phyloP scores from a whole-genome alignment of 2,329 filamentous ascomycete species.

The Juglanconis oblonga region DNA sequence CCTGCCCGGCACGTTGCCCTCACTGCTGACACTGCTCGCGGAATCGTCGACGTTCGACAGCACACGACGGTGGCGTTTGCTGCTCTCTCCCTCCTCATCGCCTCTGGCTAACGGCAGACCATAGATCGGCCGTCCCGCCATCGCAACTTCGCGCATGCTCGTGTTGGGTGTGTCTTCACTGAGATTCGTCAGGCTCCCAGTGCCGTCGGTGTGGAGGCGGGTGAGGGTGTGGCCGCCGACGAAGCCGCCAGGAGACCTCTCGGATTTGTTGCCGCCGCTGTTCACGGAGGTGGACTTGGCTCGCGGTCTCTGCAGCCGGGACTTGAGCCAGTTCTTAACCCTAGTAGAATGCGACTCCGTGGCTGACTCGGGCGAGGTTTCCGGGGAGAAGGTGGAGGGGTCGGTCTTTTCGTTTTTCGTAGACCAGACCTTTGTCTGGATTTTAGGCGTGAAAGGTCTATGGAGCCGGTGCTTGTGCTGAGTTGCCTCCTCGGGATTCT shows the following conservation, averaged over 20 bases:
- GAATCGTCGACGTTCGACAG: slow-evolving; percentile 2
- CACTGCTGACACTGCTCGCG: slow-evolving; percentile 22
- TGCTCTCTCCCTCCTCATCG: slow-evolving; percentile 18
- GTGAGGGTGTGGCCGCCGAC: slow-evolving; percentile 40
- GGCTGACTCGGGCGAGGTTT: slow-evolving; percentile 16
- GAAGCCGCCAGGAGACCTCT: slow-evolving; percentile 27
- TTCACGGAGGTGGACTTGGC: slow-evolving; percentile 25
- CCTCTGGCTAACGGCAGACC: slow-evolving; percentile 20
- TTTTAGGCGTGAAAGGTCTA: slow-evolving; percentile 15
- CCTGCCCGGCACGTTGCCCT: not conserved
- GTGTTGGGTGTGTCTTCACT: slow-evolving; percentile 17
- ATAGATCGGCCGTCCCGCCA: slow-evolving; percentile 26
- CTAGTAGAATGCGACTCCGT: slow-evolving; percentile 26
- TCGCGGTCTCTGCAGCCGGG: slow-evolving; percentile 34
- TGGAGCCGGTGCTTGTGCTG: slow-evolving; percentile 8
- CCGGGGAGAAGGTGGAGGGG: slow-evolving; percentile 13
- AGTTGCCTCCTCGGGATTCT: slow-evolving; percentile 23
- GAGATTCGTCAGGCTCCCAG: slow-evolving; percentile 32
- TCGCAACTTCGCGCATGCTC: slow-evolving; percentile 33
- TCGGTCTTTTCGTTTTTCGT: slow-evolving; percentile 8
- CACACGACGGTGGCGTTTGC: not conserved
- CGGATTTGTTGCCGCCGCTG: not conserved
- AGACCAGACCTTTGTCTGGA: slow-evolving; percentile 16
- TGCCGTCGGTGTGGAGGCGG: slow-evolving; percentile 20
- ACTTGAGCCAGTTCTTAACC: slow-evolving; percentile 43